These are phyloP conservation scores for Leersia perrieri DNA, from an alignment of 176 grass and related monocot genomes.

Conservation along the genomic window DNA sequence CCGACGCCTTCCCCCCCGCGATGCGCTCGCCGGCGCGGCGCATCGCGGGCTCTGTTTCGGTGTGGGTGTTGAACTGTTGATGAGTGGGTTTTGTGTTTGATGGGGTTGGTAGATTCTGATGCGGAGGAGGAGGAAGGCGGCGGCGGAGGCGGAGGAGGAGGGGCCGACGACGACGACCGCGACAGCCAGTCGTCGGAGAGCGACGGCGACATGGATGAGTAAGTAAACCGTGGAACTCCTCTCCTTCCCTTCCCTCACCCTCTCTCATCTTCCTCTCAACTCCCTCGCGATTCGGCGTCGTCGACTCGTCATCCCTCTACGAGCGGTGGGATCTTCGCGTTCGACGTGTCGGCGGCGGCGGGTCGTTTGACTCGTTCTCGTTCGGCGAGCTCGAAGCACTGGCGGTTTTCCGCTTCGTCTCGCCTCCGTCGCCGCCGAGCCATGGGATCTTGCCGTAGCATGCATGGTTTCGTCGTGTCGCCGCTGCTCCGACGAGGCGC, in stretches of 20 bases:
- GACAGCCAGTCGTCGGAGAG: slow-evolving; percentile 42
- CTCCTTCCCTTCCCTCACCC: neutral
- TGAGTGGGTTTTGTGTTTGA: slow-evolving; percentile 19
- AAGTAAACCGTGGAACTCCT: neutral
- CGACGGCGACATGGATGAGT: slow-evolving; percentile 52
- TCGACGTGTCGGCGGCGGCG: neutral
- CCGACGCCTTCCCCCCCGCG: slow-evolving; percentile 6
- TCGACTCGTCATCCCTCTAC: neutral
- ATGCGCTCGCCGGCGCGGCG: slow-evolving; percentile 15
- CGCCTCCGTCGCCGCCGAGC: slow-evolving; percentile 8
- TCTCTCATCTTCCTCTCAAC: slow-evolving; percentile 20
- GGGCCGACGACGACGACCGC: slow-evolving; percentile 30
- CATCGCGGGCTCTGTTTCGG: slow-evolving; percentile 25
- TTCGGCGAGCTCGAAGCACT: neutral
- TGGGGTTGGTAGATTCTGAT: slow-evolving; percentile 49
- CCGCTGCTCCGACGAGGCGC: slow-evolving; percentile 32
- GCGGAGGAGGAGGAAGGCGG: slow-evolving; percentile 29
- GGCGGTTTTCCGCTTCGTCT: neutral
- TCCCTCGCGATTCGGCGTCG: slow-evolving; percentile 34
- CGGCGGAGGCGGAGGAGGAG: slow-evolving; percentile 17
- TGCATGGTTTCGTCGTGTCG: slow-evolving; percentile 55
- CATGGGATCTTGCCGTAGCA: slow-evolving; percentile 44
- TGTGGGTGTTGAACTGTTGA: neutral
- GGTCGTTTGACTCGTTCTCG: slow-evolving; percentile 1
- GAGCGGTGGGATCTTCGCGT: slow-evolving; percentile 42